These are phyloP conservation scores for Castanospermum australe DNA, from an alignment of 306 rosid genomes.

Conservation along the genomic window DNA sequence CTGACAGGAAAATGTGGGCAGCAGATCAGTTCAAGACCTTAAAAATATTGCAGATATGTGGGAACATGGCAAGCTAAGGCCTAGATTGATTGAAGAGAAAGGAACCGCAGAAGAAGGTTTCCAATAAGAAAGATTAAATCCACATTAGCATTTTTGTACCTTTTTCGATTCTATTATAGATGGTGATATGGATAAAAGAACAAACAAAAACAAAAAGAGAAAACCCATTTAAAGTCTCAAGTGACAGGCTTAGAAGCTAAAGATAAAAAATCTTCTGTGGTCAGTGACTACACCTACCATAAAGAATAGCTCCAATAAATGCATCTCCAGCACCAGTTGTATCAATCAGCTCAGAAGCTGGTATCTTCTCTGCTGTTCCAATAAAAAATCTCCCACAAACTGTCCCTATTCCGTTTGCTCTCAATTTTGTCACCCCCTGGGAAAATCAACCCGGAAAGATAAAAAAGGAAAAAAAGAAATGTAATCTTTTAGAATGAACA, in stretches of 20 bases:
- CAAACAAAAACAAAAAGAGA: neutral
- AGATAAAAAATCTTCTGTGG: neutral
- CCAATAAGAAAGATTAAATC: neutral
- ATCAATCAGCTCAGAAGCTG: conserved; percentile 70
- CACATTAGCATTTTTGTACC: neutral
- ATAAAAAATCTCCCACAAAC: conserved; percentile 73
- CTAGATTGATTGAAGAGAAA: neutral
- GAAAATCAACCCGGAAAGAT: neutral
- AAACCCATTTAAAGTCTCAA: neutral
- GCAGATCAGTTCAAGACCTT: neutral
- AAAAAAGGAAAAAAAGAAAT: neutral
- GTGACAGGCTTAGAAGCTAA: neutral
- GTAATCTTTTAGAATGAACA: neutral
- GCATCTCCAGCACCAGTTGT: conserved; percentile 98
- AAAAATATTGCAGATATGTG: conserved; percentile 3
- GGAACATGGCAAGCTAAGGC: neutral
- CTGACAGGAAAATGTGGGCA: neutral
- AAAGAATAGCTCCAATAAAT: conserved; percentile 88
- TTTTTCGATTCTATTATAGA: neutral
- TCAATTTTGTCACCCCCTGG: conserved; percentile 60
- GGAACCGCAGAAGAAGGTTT: neutral
- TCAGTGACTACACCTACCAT: conserved; percentile 52
- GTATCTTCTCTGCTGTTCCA: conserved; percentile 93
- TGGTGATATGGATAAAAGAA: neutral
- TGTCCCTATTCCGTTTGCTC: conserved; percentile 65